A percentile compares a stretch with the other conserved stretches of the same genome.
Evolutionary conservation across 2,329 filamentous ascomycete species (phyloP).

Genomic region (Neonectria magnoliae): DNA sequence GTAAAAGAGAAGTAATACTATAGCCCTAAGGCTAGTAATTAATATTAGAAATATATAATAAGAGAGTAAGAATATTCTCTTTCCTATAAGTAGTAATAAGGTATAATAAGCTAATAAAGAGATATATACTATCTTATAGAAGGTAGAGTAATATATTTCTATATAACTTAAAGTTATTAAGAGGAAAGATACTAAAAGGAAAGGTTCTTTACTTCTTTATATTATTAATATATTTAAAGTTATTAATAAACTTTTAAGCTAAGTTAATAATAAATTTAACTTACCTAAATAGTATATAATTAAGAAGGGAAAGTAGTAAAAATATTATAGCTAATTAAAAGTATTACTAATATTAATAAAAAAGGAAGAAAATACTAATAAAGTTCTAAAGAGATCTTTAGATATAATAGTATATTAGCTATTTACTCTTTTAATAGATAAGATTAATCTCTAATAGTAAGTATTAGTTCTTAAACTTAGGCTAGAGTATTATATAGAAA

Average conservation of each 20-base stretch:
- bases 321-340: no score
- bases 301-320: not conserved
- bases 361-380: not conserved
- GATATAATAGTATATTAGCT: no score
- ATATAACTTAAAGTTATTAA: not conserved
- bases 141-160: not conserved
- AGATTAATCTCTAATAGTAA: no score
- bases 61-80: not conserved
- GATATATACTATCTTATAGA: not conserved
- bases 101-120: not conserved
- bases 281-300: not conserved
- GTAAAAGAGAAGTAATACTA: not conserved
- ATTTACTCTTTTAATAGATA: no score
- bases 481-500: no score
- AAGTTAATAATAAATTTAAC: not conserved
- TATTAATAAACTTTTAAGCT: constrained; percentile 1
- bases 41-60: not conserved
- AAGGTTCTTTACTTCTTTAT: not conserved
- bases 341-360: not conserved
- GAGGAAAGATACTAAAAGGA: not conserved
- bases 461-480: no score
- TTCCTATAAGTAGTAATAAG: not conserved
- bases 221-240: not conserved
- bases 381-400: no score
- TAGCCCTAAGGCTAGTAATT: not conserved